Evolutionary conservation across 495 filamentous ascomycete genomes (phyloP).

Genomic region (Penicillium mononematosum): DNA sequence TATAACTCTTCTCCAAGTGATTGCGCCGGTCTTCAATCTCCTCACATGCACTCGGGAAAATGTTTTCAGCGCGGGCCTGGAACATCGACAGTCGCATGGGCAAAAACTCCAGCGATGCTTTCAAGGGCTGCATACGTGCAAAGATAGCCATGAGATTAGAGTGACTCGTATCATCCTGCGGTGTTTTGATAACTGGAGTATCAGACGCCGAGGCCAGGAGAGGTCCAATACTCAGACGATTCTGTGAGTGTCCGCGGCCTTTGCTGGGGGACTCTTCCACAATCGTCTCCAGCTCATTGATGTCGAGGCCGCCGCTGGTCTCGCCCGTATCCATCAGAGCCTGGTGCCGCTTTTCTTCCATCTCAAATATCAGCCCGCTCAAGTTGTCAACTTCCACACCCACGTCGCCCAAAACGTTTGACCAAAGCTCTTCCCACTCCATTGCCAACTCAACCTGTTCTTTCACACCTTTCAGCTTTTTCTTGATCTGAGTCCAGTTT

Average conservation of each 20-base stretch:
- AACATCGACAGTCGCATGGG: constrained; percentile 94
- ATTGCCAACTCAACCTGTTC: constrained; percentile 91
- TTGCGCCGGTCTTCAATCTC: constrained; percentile 73
- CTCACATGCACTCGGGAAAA: constrained; percentile 86
- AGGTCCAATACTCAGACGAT: constrained; percentile 66
- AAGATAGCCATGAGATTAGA: constrained; percentile 80
- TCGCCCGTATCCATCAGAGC: constrained; percentile 59
- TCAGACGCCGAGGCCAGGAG: constrained; percentile 56
- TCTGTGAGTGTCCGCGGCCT: constrained; percentile 48
- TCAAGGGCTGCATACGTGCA: constrained; percentile 89
- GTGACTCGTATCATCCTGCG: constrained; percentile 73
- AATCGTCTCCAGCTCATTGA: constrained; percentile 89
- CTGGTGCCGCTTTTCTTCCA: constrained; percentile 89
- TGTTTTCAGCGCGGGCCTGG: constrained; percentile 64
- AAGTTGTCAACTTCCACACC: constrained; percentile 85
- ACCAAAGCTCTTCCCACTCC: constrained; percentile 99
- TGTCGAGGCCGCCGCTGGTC: constrained; percentile 65
- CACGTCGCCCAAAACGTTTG: constrained; percentile 88
- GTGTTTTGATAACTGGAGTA: constrained; percentile 55
- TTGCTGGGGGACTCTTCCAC: constrained; percentile 78
- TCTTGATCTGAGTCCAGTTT: constrained; percentile 81
- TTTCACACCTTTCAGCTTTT: constrained; percentile 72
- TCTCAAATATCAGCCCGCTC: constrained; percentile 82
- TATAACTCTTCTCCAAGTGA: constrained; percentile 73
- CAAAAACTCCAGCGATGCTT: constrained; percentile 90